Percentiles rank a stretch among this genome's conserved stretches.
These are phyloP conservation scores for Fusarium ramigenum DNA, from an alignment of 2,329 filamentous ascomycete genomes.

Conservation along the genomic window DNA sequence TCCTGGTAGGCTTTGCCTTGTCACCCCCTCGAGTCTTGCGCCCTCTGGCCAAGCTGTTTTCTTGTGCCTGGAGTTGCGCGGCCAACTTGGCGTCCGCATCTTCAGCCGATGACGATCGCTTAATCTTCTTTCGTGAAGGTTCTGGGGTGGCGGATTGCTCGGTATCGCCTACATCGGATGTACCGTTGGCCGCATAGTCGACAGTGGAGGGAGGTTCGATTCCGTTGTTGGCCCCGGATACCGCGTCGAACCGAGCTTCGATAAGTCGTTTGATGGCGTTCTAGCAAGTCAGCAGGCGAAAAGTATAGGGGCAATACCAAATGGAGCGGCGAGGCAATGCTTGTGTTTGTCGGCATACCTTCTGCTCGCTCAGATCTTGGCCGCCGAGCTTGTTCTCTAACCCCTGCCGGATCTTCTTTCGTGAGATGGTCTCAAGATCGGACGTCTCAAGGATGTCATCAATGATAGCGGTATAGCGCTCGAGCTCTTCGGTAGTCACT, in stretches of 20 bases:
- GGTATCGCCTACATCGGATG: conserved; percentile 54
- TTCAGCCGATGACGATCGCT: conserved; percentile 65
- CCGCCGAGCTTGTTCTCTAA: conserved; percentile 64
- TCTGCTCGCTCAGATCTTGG: conserved; percentile 67
- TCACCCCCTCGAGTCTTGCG: conserved; percentile 81
- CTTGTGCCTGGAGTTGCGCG: conserved; percentile 88
- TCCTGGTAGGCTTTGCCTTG: conserved; percentile 66
- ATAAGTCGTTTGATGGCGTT: conserved; percentile 77
- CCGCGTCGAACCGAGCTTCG: conserved; percentile 77
- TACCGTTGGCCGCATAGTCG: conserved; percentile 47
- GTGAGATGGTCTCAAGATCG: conserved; percentile 70
- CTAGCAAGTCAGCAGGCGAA: conserved; percentile 44
- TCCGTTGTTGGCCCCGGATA: conserved; percentile 64
- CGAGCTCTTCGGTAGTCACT: conserved; percentile 62
- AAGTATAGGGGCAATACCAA: not conserved
- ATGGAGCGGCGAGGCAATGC: not conserved
- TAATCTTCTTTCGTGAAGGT: conserved; percentile 72
- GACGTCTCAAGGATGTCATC: conserved; percentile 66
- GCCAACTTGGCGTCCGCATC: conserved; percentile 90
- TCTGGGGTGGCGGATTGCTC: conserved; percentile 58
- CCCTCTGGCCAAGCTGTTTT: conserved; percentile 75
- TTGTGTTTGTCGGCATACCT: conserved; percentile 52
- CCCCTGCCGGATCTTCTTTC: conserved; percentile 69
- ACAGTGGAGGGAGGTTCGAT: conserved; percentile 50
- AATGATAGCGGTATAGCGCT: conserved; percentile 66